These are phyloP conservation scores for Wilcoxina mikolae DNA, from an alignment of 495 filamentous ascomycete species.

Conservation along the genomic window DNA sequence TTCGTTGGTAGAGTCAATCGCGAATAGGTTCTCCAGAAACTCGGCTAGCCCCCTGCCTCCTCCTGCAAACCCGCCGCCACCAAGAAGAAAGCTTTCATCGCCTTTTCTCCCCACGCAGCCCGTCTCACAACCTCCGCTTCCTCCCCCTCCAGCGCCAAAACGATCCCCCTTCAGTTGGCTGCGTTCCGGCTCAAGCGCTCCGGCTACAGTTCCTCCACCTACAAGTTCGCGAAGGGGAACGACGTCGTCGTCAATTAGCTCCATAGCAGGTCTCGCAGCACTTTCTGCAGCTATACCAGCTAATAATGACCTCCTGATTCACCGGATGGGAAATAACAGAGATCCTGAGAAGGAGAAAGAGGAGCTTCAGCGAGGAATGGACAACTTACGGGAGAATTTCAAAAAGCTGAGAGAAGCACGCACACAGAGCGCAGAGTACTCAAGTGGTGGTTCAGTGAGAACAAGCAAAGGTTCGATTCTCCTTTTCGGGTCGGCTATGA, in stretches of 20 bases:
- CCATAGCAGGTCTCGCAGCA: conserved; percentile 19
- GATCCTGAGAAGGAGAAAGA: conserved; percentile 27
- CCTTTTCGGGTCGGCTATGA: background rate
- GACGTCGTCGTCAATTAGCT: conserved; percentile 19
- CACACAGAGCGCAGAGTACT: conserved; percentile 10
- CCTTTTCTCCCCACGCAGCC: conserved; percentile 10
- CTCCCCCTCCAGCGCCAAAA: conserved; percentile 14
- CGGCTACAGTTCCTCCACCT: conserved; percentile 6
- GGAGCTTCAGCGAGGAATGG: conserved; percentile 19
- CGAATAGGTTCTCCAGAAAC: conserved; percentile 27
- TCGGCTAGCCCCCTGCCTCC: conserved; percentile 22
- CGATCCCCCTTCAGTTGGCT: conserved; percentile 29
- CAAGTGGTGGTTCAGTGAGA: conserved; percentile 2
- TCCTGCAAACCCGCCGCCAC: conserved; percentile 9
- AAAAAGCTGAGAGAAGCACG: conserved; percentile 27
- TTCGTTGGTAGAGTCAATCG: conserved; percentile 27
- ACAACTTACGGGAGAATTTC: conserved; percentile 27
- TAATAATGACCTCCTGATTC: conserved; percentile 22
- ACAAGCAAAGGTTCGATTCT: conserved; percentile 4
- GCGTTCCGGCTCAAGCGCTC: conserved; percentile 17
- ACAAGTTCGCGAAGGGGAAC: conserved; percentile 23
- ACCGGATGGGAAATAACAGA: conserved; percentile 18
- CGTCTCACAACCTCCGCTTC: conserved; percentile 12
- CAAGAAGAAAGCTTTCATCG: conserved; percentile 14
- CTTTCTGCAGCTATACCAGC: conserved; percentile 18